Evolutionary conservation across 768 basidiomycete genomes (phyloP), one percentile per base, ranked within the genome.

Genomic region (Calocybe indica): DNA sequence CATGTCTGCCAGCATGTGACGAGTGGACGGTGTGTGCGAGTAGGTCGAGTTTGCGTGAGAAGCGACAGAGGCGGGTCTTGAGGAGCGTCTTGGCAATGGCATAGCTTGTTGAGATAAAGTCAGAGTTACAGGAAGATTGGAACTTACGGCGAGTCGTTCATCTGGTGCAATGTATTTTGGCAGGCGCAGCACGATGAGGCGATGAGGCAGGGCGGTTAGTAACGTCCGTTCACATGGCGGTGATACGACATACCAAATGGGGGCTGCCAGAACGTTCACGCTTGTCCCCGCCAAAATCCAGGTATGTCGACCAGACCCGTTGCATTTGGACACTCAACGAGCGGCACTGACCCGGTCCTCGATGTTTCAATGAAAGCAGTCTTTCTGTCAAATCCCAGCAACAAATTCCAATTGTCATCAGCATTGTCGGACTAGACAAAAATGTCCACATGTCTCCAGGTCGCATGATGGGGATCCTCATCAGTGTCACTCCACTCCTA

Each of bases 251-350:
- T 56, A 59, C 62, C 51, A 55, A 50, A 42, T 51, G 46, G 10
- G 49, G 52, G 40, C 45, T 48, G 45, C 45, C 50, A 30, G 52
- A 42, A 31, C 57, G 41, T 22, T 37, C 29, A 47, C 47, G 57
- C 44, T 51, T 40, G 36, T 44, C 43, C 40, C 33, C 12, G 12
- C 37, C 45, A 37, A 55, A 47, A 55, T 71, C 70, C 12, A 78
- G 70, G 56, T 79, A 80, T 7, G 70, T 72, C 29, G 75, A 77
- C 76, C 78, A 79, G 45, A 76, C 64, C 28, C 74, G 69, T 54
- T 79, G 72, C 75, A 78, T 78, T 43, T 34, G 22, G 22, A 22
- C 22, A 22, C 22, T 22, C 22, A 22, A 22, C 22, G 22, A 22
- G 22, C 22, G 22, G 4, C 22, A 22, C 22, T 22, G 22, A 22